Base-by-base conservation (phyloP, 345 rosid species). In the Gossypium anomalum region DNA sequence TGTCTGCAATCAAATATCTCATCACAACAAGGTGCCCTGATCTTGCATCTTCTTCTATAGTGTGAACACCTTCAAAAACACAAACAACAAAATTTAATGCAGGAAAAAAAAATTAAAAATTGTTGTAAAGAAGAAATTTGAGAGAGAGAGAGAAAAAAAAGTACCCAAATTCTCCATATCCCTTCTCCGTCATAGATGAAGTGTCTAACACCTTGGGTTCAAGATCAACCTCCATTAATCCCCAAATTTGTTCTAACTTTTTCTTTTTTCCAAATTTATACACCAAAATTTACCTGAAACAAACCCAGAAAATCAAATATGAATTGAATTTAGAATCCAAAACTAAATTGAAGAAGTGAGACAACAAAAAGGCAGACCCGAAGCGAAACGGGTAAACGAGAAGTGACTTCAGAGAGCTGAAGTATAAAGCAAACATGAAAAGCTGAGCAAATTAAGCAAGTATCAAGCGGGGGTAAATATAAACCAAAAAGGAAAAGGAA, bases 1-100 rank as follows among this genome's bases (percentile, higher is more conserved):
- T 92, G 93, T 77, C 98, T 88, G 80, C 97, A 94, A 76, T 87
- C 81, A 76, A 89, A 92, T 22, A 92, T 75, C 76, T 92, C 93
- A 80, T 88, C 78, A 45, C 98, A 94, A 71, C 97, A 94, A 16
- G 97, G 97, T 44, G 97, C 91, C 80, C 87, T 82, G 69, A 94
- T 89, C 84, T 87, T 92, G 76, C 98, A 94, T 75, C 85, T 88
- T 80, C 98, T 88, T 78, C 81, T 83, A 68, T 94, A 94, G 76
- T 94, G 98, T 41, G 87, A 79, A 84, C 97, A 94, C 76, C 98
- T 94, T 61, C 60, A 73, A 45, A 14, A 43, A 53, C 38, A 15
- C 38, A 12, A 34, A 17, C 4, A 38, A 19, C 22, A 73, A 51
- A 67, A 29, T 41, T 0, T 10, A 51, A 13, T 22, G 2, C 15